Base-by-base conservation (phyloP, 192 early-diverging fungal species). In the Podila epicladia region DNA sequence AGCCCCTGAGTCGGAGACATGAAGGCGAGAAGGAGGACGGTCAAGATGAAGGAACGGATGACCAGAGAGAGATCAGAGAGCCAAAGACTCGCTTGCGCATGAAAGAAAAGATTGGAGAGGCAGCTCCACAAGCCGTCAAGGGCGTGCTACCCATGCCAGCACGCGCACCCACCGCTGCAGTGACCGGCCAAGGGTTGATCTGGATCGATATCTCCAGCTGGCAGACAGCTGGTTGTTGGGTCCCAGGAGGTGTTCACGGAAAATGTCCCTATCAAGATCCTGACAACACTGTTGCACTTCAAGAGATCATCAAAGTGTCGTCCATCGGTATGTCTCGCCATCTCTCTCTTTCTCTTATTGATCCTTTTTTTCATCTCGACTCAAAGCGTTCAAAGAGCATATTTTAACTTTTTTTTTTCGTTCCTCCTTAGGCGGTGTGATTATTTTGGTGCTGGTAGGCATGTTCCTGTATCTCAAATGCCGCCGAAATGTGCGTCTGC, bases 191-290 rank as follows among this genome's bases (percentile, higher is more conserved):
- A 37, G 77, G 77, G 5, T 59, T 80, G 57, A 67, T 80, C 7
- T 80, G 77, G 77, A 80, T 80, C 48, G 77, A 80, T 48, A 80
- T 80, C 17, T 80, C 77, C n/a, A 80, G 77, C 29, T 80, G 77
- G 77, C 77, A 80, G 31, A 80, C 77, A 22, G 77, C 77, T 20
- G 77, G 77, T 32, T 80, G 77, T 35, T 80, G 77, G 77, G 77
- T 80, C 15, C 71, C 77, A 17, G 77, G 77, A 35, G 77, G 77
- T 1, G 11, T 60, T 2, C 24, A 80, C 6, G 77, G 77, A 0
- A 51, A 55, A 33, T 80, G 77, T 41, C 77, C 77, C 0, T 80
- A 80, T 28, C 77, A 64, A 29, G 65, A 48, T 11, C 70, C 77
- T 11, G 77, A 80, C 20, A 72, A 80, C 37, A 80, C 77, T 8